phyloP scores from a whole-genome alignment of 2,329 filamentous ascomycete genomes.

The Phyllosticta capitalensis region DNA sequence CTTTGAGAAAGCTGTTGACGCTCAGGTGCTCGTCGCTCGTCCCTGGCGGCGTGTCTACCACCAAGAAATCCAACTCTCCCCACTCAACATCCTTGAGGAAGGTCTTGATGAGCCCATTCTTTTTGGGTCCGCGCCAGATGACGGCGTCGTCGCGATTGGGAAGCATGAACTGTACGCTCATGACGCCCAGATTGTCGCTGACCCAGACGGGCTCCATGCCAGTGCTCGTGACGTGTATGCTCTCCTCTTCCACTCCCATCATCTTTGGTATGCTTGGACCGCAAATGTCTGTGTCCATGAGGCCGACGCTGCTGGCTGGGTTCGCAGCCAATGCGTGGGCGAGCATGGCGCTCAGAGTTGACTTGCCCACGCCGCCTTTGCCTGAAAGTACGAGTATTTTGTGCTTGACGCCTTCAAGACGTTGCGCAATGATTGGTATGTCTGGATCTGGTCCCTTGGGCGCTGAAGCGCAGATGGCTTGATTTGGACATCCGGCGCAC shows the following conservation, averaged over 20 bases:
- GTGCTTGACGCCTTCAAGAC: constrained; percentile 72
- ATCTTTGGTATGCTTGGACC: constrained; percentile 96
- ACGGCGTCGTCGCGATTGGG: constrained; percentile 89
- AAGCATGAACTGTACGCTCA: constrained; percentile 98
- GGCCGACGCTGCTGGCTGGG: constrained; percentile 67
- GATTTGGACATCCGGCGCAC: constrained; percentile 92
- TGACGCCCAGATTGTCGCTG: constrained; percentile 83
- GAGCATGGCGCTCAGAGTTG: constrained; percentile 81
- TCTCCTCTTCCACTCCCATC: constrained; percentile 94
- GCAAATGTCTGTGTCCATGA: constrained; percentile 98
- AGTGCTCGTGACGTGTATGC: constrained; percentile 77
- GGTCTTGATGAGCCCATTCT: constrained; percentile 96
- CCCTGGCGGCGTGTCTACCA: constrained; percentile 92
- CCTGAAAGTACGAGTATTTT: constrained; percentile 89
- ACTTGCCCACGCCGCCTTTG: constrained; percentile 95
- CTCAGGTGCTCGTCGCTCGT: constrained; percentile 93
- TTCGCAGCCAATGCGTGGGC: constrained; percentile 83
- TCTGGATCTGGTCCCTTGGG: constrained; percentile 95
- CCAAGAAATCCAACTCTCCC: constrained; percentile 85
- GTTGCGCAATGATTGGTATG: constrained; percentile 75
- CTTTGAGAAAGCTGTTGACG: constrained; percentile 84
- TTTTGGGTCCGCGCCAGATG: constrained; percentile 96
- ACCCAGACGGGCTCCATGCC: constrained; percentile 98
- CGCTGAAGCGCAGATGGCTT: constrained; percentile 85
- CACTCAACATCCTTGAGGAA: constrained; percentile 97